Percentiles rank a stretch among this genome's conserved stretches.
Conservation (phyloP, 2,329 filamentous ascomycete species). For the Fusarium abutilonis region DNA sequence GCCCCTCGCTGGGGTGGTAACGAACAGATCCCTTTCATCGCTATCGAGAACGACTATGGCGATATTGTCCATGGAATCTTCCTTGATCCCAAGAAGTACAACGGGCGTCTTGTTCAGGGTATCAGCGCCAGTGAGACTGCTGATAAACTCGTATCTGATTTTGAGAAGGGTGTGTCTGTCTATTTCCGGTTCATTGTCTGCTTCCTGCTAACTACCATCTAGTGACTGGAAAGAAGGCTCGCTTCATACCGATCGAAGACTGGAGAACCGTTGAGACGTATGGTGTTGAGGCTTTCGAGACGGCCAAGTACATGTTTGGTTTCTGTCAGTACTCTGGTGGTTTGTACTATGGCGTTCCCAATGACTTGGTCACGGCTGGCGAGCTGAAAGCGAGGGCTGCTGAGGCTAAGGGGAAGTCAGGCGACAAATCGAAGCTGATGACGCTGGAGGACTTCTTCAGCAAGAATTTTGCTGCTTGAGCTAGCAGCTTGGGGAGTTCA, state of each 20-base stretch:
- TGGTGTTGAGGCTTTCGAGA: slow-evolving; percentile 48
- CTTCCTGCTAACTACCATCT: slow-evolving; percentile 6
- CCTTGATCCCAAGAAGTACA: slow-evolving; percentile 52
- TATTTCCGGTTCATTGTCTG: not conserved
- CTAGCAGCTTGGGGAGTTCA: not conserved
- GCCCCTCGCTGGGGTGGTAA: slow-evolving; percentile 54
- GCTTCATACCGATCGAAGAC: slow-evolving; percentile 46
- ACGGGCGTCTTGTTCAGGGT: slow-evolving; percentile 51
- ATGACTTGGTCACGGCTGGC: slow-evolving; percentile 39
- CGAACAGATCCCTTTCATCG: slow-evolving; percentile 51
- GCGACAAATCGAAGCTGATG: slow-evolving; percentile 36
- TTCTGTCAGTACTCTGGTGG: slow-evolving; percentile 50
- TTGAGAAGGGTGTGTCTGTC: slow-evolving; percentile 45
- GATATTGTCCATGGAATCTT: slow-evolving; percentile 58
- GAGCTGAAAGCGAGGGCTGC: slow-evolving; percentile 47
- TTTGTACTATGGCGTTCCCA: slow-evolving; percentile 47
- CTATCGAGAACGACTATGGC: slow-evolving; percentile 55
- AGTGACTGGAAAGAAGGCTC: slow-evolving; percentile 49
- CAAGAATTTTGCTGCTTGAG: slow-evolving; percentile 39
- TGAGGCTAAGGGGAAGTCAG: slow-evolving; percentile 41
- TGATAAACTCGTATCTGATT: slow-evolving; percentile 45
- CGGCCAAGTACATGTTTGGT: slow-evolving; percentile 51
- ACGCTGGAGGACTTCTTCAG: slow-evolving; percentile 42
- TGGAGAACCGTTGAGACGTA: slow-evolving; percentile 50
- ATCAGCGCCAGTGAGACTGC: slow-evolving; percentile 50